These are phyloP conservation scores for Psilocybe cubensis DNA, from an alignment of 768 basidiomycete genomes.

Conservation along the genomic window DNA sequence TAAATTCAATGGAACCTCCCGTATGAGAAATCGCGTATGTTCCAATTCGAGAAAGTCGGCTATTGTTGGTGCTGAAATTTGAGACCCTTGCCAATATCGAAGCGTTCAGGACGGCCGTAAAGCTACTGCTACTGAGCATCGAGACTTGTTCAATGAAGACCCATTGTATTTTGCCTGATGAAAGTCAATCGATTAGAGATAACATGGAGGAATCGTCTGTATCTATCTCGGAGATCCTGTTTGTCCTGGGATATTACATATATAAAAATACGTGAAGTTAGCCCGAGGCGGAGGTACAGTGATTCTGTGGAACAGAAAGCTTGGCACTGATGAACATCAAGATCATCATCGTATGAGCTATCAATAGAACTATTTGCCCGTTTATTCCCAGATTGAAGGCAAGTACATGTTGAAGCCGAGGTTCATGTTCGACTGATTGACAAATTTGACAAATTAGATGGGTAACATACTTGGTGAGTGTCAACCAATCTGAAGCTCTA, in stretches of 20 bases:
- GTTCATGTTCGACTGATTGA: not conserved
- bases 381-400: not conserved
- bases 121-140: no score
- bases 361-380: not conserved
- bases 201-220: no score
- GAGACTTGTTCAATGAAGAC: no score
- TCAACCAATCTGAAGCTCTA: no score
- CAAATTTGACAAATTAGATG: not conserved
- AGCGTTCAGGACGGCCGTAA: no score
- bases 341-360: not conserved
- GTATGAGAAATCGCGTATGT: not conserved
- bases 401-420: not conserved
- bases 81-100: no score
- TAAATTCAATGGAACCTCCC: not conserved
- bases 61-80: not conserved
- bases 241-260: not conserved
- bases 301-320: not conserved
- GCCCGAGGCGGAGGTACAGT: not conserved
- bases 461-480: not conserved
- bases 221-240: not conserved
- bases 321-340: not conserved
- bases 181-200: no score
- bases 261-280: not conserved
- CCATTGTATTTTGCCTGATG: no score
- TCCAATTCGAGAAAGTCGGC: not conserved